Percentiles rank a stretch among this genome's conserved stretches.
phyloP scores from a whole-genome alignment of 1,284 basidiomycete species.

The Trametes versicolor region DNA sequence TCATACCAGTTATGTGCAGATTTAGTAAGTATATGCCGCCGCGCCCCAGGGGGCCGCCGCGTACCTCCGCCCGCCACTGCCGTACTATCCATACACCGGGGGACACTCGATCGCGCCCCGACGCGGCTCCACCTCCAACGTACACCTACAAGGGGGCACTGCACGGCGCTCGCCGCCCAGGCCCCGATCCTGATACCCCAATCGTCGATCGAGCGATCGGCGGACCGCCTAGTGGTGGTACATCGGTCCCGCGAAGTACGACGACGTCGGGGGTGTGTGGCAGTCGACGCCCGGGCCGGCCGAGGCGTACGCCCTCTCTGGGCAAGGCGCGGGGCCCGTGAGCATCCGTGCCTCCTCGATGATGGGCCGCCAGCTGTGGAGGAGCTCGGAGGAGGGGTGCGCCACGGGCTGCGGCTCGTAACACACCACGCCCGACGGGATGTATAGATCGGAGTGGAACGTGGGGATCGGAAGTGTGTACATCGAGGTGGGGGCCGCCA shows the following conservation, averaged over 20 bases:
- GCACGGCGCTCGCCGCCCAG: not conserved
- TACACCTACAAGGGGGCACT: conserved; percentile 15
- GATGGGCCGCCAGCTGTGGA: conserved; percentile 25
- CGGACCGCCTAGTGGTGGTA: conserved; percentile 19
- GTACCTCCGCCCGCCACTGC: not conserved
- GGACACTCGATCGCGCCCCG: not conserved
- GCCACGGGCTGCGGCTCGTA: conserved; percentile 6
- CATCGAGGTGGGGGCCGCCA: conserved; percentile 8
- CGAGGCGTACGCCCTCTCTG: conserved; percentile 10
- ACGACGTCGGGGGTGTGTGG: conserved; percentile 20
- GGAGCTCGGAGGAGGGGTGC: conserved; percentile 14
- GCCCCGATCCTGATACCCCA: not conserved
- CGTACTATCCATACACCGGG: not conserved
- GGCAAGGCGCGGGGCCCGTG: conserved; percentile 1
- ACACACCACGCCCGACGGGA: conserved; percentile 12
- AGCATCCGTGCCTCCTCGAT: conserved; percentile 22
- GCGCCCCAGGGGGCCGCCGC: not conserved
- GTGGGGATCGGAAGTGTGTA: conserved; percentile 19
- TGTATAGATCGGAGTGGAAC: conserved; percentile 20
- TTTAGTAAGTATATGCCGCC: conserved; percentile 7
- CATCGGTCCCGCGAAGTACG: conserved; percentile 24
- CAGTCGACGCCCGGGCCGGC: conserved; percentile 6
- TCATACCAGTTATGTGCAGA: conserved; percentile 9
- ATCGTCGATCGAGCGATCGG: conserved; percentile 8
- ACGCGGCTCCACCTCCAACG: not conserved